phyloP scores from a whole-genome alignment of 768 basidiomycete genomes.

The Gelatoporia subvermispora region DNA sequence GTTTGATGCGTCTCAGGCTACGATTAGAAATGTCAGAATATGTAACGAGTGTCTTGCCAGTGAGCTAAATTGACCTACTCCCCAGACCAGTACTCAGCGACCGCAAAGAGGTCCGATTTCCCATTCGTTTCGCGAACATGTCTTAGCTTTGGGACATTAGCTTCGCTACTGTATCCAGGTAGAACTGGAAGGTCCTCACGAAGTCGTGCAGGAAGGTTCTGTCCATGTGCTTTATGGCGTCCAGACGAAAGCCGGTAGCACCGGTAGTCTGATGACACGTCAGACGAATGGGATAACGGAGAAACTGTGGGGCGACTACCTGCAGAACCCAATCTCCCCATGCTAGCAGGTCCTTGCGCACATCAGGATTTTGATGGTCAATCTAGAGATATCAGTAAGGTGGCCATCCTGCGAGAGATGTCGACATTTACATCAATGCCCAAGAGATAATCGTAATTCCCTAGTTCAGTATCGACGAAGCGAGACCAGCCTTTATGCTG shows the following conservation, averaged over 20 bases:
- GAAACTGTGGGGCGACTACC: slow-evolving; percentile 22
- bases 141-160: too few relatives aligned
- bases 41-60: too few relatives aligned
- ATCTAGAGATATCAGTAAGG: not conserved
- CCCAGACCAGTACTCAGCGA: slow-evolving; percentile 82
- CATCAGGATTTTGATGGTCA: slow-evolving; percentile 69
- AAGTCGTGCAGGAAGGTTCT: slow-evolving; percentile 62
- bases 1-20: slow-evolving; percentile 47
- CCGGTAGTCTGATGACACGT: slow-evolving; percentile 49
- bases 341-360: slow-evolving; percentile 62
- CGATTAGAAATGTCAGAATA: slow-evolving; percentile 1
- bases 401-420: not conserved
- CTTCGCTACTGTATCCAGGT: too few relatives aligned
- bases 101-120: slow-evolving; percentile 52
- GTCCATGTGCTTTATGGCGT: slow-evolving; percentile 91
- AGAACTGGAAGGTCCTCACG: slow-evolving; percentile 36
- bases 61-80: slow-evolving; percentile 56
- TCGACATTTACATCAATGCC: slow-evolving; percentile 55
- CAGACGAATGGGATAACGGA: not conserved
- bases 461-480: slow-evolving; percentile 77
- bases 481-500: slow-evolving; percentile 78
- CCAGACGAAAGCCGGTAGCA: slow-evolving; percentile 75
- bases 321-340: slow-evolving; percentile 82
- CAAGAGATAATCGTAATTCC: slow-evolving; percentile 83
- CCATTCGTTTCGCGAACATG: slow-evolving; percentile 41